phyloP scores from a whole-genome alignment of 73 alveolate species.

The Blepharisma japonicum region DNA sequence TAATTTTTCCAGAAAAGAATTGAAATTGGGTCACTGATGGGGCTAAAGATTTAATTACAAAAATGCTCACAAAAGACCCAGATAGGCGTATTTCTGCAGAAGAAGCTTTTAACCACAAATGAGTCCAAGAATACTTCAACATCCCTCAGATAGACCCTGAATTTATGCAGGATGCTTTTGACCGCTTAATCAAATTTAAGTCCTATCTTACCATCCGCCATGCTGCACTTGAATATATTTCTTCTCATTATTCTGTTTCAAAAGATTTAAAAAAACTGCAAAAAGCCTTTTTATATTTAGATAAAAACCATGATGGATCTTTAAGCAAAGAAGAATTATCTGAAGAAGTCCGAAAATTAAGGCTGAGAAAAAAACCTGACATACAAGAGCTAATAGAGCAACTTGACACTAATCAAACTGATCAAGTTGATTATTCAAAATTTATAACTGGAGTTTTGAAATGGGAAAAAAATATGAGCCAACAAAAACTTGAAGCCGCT shows the following conservation, averaged over 20 bases:
- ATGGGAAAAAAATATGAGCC: background rate
- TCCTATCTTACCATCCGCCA: background rate
- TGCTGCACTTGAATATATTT: background rate
- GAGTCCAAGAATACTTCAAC: background rate
- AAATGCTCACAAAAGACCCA: background rate
- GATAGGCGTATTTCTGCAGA: background rate
- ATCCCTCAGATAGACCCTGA: background rate
- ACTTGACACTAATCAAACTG: background rate
- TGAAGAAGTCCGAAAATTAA: background rate
- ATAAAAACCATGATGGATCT: background rate
- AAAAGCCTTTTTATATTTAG: background rate
- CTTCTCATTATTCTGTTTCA: background rate
- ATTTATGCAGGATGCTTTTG: background rate
- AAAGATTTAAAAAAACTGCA: background rate
- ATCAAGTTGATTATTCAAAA: background rate
- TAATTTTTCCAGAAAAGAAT: background rate
- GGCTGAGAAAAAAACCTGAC: background rate
- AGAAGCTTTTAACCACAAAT: background rate
- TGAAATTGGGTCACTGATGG: conserved; percentile 1
- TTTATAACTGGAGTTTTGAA: background rate
- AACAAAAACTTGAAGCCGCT: no score
- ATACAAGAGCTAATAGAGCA: background rate
- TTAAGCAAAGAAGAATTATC: background rate
- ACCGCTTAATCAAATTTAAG: background rate
- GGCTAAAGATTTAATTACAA: background rate